Conservation (phyloP, 306 rosid genomes). For the Dalbergia cochinchinensis region DNA sequence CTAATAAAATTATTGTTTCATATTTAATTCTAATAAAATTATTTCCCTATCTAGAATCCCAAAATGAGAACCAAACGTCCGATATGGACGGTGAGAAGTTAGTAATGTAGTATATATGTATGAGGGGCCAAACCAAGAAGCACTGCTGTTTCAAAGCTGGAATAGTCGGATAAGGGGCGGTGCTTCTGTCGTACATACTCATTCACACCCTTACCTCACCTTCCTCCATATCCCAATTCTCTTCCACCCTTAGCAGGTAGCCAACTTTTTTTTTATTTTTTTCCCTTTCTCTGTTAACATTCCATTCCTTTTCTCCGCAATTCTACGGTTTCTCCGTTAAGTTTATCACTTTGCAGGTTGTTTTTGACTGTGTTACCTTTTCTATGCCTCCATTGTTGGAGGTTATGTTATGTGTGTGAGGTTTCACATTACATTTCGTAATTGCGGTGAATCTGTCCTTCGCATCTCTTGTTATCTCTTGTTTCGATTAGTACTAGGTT, state of each 20-base stretch:
- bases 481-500: constrained; percentile 27
- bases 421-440: not conserved
- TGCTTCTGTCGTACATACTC: not conserved
- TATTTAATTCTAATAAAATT: too few species aligned
- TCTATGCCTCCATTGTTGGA: not conserved
- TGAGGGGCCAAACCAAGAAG: not conserved
- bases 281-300: not conserved
- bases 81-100: too few species aligned
- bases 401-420: not conserved
- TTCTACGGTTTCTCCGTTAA: not conserved
- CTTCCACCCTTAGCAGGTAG: not conserved
- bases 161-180: not conserved
- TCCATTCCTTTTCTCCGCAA: not conserved
- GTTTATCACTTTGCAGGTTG: not conserved
- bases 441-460: constrained; percentile 11
- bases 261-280: not conserved
- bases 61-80: too few species aligned
- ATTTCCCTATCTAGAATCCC: too few species aligned
- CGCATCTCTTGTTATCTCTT: not conserved
- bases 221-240: not conserved
- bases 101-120: too few species aligned
- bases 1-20: too few species aligned
- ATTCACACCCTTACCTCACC: not conserved
- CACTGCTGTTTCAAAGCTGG: not conserved
- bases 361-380: not conserved